Conservation (phyloP, 345 rosid genomes). For the Dipteronia dyeriana region DNA sequence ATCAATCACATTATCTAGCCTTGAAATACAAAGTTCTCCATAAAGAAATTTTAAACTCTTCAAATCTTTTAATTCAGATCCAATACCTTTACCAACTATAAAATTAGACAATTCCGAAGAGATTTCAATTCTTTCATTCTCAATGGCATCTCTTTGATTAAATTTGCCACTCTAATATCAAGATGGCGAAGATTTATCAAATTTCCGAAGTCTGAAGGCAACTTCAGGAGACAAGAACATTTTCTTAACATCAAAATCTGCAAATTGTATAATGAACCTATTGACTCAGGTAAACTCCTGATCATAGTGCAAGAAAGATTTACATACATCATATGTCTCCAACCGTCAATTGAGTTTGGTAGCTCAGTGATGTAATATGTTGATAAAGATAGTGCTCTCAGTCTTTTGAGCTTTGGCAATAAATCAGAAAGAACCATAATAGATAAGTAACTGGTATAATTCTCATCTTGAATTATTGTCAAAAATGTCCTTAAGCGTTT, state of each 20-base stretch:
- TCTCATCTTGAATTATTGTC: not conserved
- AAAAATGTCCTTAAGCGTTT: not conserved
- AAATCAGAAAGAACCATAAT: not conserved
- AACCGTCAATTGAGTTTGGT: constrained; percentile 11
- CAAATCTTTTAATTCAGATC: not conserved
- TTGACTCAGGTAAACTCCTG: not conserved
- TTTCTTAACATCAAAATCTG: not conserved
- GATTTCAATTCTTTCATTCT: not conserved
- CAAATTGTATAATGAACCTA: not conserved
- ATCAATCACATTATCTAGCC: not conserved
- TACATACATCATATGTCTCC: constrained; percentile 8
- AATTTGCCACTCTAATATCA: not conserved
- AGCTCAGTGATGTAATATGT: not conserved
- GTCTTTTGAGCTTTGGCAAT: not conserved
- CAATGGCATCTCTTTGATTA: not conserved
- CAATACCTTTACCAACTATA: not conserved
- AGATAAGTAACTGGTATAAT: not conserved
- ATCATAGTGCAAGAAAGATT: constrained; percentile 8
- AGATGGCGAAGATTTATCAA: constrained; percentile 8
- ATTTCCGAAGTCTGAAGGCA: not conserved
- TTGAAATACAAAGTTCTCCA: not conserved
- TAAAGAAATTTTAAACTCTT: not conserved
- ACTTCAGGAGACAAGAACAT: not conserved
- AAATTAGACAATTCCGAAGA: not conserved
- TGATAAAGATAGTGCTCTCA: constrained; percentile 11